phyloP scores from a whole-genome alignment of 495 filamentous ascomycete genomes.

The Penicillium malachiteum region DNA sequence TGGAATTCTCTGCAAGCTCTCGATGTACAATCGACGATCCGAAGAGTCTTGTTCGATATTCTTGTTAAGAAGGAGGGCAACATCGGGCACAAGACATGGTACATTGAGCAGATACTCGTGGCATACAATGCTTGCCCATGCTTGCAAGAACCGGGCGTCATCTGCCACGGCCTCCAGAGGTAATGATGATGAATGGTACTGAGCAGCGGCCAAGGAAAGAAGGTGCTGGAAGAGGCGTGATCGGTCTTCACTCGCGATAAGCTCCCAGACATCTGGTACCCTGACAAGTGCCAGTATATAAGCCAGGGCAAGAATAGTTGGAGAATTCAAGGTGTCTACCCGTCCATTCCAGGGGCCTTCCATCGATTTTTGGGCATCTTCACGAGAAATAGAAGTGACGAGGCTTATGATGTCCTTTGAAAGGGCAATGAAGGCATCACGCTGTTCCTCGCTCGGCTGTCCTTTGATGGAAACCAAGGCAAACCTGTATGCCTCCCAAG shows the following conservation, averaged over 20 bases:
- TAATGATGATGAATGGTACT: conserved; percentile 30
- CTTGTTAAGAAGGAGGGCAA: conserved; percentile 36
- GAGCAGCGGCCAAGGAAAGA: conserved; percentile 35
- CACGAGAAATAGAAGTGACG: conserved; percentile 26
- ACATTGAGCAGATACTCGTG: conserved; percentile 45
- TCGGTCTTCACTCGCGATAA: conserved; percentile 26
- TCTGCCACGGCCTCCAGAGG: conserved; percentile 29
- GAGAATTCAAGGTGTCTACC: conserved; percentile 33
- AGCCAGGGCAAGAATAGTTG: conserved; percentile 31
- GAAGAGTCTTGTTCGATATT: conserved; percentile 30
- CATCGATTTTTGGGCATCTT: conserved; percentile 31
- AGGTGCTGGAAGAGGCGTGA: conserved; percentile 36
- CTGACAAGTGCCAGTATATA: conserved; percentile 38
- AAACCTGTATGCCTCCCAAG: conserved; percentile 44
- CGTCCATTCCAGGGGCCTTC: conserved; percentile 41
- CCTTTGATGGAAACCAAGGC: conserved; percentile 28
- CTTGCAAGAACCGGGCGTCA: conserved; percentile 38
- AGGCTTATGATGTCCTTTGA: conserved; percentile 31
- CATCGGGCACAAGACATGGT: conserved; percentile 34
- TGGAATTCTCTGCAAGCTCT: conserved; percentile 44
- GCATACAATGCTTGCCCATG: conserved; percentile 44
- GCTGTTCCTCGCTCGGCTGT: conserved; percentile 17
- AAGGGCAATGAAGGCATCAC: conserved; percentile 23
- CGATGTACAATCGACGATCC: conserved; percentile 35
- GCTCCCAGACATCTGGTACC: conserved; percentile 34